phyloP scores from a whole-genome alignment of 441 rosid species.

The Erysimum cheiri region DNA sequence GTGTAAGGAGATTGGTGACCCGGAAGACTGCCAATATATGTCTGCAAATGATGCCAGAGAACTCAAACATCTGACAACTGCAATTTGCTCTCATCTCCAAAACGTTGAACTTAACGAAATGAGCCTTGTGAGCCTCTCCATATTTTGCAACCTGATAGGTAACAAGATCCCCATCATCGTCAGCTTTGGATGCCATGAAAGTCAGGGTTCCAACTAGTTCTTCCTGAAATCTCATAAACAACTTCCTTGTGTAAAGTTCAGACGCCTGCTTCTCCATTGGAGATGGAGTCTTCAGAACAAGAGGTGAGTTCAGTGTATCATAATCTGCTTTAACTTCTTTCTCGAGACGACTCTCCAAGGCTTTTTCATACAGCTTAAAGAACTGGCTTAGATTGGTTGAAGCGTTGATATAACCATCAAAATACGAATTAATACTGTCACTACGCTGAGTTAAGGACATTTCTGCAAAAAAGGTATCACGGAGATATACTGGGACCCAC shows the following conservation, averaged over 20 bases:
- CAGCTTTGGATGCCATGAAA: slow-evolving; percentile 85
- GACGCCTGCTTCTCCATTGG: slow-evolving; percentile 99
- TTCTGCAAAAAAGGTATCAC: slow-evolving; percentile 86
- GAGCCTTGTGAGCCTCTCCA: slow-evolving; percentile 82
- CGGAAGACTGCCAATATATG: slow-evolving; percentile 89
- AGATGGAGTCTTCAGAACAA: slow-evolving; percentile 86
- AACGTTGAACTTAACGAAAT: slow-evolving; percentile 73
- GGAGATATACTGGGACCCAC: slow-evolving; percentile 88
- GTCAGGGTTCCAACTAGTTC: slow-evolving; percentile 90
- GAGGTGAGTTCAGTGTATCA: slow-evolving; percentile 77
- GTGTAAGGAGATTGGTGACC: slow-evolving; percentile 93
- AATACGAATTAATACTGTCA: slow-evolving; percentile 86
- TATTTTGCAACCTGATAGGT: slow-evolving; percentile 80
- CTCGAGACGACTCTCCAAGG: slow-evolving; percentile 78
- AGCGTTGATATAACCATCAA: slow-evolving; percentile 87
- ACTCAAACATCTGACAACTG: slow-evolving; percentile 96
- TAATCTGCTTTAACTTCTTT: slow-evolving; percentile 93
- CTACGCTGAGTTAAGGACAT: slow-evolving; percentile 80
- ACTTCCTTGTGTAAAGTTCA: slow-evolving; percentile 74
- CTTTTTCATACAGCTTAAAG: slow-evolving; percentile 87
- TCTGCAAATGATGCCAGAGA: slow-evolving; percentile 92
- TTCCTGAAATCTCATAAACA: slow-evolving; percentile 88
- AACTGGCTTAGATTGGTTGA: slow-evolving; percentile 77
- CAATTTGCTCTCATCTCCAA: slow-evolving; percentile 87
- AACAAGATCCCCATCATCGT: slow-evolving; percentile 70